phyloP scores from a whole-genome alignment of 164 flowering plant species.

The Vitis vinifera region ASM3070453v1 NC_081815.1:16853001-16853500 shows the following conservation, averaged over 20 bases:
- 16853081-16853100: slow-evolving; percentile 94
- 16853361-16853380: neutral
- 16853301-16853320: slow-evolving; percentile 49
- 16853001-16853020: neutral
- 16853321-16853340: slow-evolving; percentile 2
- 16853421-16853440: neutral
- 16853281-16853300: slow-evolving; percentile 98
- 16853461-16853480: too few relatives aligned
- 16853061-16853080: slow-evolving; percentile 98
- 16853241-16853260: slow-evolving; percentile 87
- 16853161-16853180: neutral
- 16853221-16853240: slow-evolving; percentile 99
- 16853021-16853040: neutral
- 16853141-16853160: neutral
- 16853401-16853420: neutral
- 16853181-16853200: neutral
- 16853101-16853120: slow-evolving; percentile 95
- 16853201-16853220: slow-evolving; percentile 94
- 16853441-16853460: too few relatives aligned
- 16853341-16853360: neutral
- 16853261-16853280: slow-evolving; percentile 95
- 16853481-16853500: too few relatives aligned
- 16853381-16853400: neutral
- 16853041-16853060: slow-evolving; percentile 99
- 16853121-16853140: neutral